Base-by-base conservation (phyloP, 2,329 filamentous ascomycete genomes). In the Didymella glomerata region DNA sequence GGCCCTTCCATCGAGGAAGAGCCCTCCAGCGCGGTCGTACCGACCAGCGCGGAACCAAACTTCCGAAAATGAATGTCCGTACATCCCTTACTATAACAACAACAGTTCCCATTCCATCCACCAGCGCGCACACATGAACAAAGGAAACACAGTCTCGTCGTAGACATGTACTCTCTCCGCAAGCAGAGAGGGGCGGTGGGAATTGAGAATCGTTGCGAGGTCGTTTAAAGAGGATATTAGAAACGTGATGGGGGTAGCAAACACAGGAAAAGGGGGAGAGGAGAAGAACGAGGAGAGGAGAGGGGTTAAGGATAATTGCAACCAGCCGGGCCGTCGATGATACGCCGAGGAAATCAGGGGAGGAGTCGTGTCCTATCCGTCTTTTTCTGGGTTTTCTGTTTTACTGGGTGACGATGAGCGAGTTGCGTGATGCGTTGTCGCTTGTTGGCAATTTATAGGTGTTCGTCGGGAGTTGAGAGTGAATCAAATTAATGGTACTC, bases 81-180 rank as follows among this genome's bases (percentile, higher is more conserved):
- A 50, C 47, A 51, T 54, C 61, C 22, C 40, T 60, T 51, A 54
- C 52, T 55, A 56, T 48, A 53, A 65, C 60, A 66, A 61, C 47
- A 60, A 67, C 58, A 64, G 47, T 54, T 54, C 60, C 60, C 57
- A 28, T 41, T 49, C 52, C 61, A 50, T 54, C 57, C 52, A 61
- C 54, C 57, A 54, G 46, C 54, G 52, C 61, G 61, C 60, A 54
- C 52, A 60, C 36, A 45, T 60, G 30, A 68, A 71, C 70, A 73
- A 70, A 74, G 59, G 71, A 75, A 75, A 74, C 69, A 48, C 69
- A 69, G 71, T 71, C 71, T 74, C 70, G 59, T 42, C 10, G 59
- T 68, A 61, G 69, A 67, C 66, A 64, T 70, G 72, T 74, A 74
- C 70, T 74, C 70, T 69, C 68, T 67, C 63, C 45, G 66, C 66